Evolutionary conservation across 768 basidiomycete species (phyloP), one percentile per base, ranked within the genome.

Genomic region (Tricholoma flavovirens): DNA sequence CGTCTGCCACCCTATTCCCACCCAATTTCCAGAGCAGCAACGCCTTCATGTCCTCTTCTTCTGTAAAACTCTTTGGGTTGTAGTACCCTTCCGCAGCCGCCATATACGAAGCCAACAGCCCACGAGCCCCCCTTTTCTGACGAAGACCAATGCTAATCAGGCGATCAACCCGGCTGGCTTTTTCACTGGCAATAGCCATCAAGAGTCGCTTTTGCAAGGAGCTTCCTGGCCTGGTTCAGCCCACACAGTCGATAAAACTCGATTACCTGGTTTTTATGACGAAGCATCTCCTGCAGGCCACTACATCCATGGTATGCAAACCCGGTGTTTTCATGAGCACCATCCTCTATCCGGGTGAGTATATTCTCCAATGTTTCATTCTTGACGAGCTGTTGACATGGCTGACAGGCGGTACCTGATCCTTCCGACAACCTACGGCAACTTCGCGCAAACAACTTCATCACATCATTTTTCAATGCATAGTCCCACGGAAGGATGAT

Each of bases 11-110:
- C 0, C 63, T 22, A 22, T 55, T 57, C 1, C 69, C 67, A n/a
- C 54, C 67, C 26, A 70, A 12, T 19, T 51, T 53, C 66, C 59
- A 67, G 11, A 71, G 10, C 0, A 69, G 49, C 22, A 68, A 21
- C 0, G 52, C 61, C 19, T 51, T 40, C 46, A 67, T 38, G 2
- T 60, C 51, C 5, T 71, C 65, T 22, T 59, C 54, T 2, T n/a
- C n/a, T n/a, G 54, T 62, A 38, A 53, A 67, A 29, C 60, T 63
- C 29, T 60, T 66, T 21, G 66, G 63, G 3, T 59, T 33, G 24
- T 71, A 70, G 0, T 43, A 11, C 0, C 63, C 65, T 12, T 50
- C 40, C 2, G 17, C 40, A 19, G 40, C 17, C 2, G 17, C 17
- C 6, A 42, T 19, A 19, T 42, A 42, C 17, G 17, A 42, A 19